Evolutionary conservation across 768 basidiomycete genomes (phyloP).

Genomic region (Tylopilus rubrobrunneus): DNA sequence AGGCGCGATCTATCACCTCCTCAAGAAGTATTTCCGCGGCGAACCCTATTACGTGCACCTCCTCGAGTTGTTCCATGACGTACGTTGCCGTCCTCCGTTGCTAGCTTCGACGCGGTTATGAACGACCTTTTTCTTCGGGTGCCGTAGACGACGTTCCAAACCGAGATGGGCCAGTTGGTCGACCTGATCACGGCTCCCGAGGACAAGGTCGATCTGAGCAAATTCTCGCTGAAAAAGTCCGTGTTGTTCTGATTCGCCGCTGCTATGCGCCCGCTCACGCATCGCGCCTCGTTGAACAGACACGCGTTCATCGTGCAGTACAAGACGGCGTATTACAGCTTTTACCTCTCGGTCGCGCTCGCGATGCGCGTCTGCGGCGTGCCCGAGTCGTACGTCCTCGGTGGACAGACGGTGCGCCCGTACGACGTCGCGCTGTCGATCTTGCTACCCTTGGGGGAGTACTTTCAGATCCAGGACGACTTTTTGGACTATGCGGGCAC

Average conservation of each 20-base stretch:
- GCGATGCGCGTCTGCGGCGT: slow-evolving; percentile 79
- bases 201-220: slow-evolving; percentile 77
- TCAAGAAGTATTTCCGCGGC: slow-evolving; percentile 80
- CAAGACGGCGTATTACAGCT: slow-evolving; percentile 98
- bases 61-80: slow-evolving; percentile 89
- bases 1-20: slow-evolving; percentile 84
- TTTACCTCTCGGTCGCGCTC: slow-evolving; percentile 96
- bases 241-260: background rate
- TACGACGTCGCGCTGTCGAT: slow-evolving; percentile 78
- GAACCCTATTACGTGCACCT: slow-evolving; percentile 85
- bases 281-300: slow-evolving; percentile 34
- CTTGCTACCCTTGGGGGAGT: slow-evolving; percentile 90
- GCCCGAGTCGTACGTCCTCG: slow-evolving; percentile 44
- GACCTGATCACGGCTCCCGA: slow-evolving; percentile 96
- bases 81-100: slow-evolving; percentile 23
- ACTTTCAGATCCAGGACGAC: slow-evolving; percentile 99
- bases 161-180: slow-evolving; percentile 94
- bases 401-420: slow-evolving; percentile 44
- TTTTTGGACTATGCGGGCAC: slow-evolving; percentile 90
- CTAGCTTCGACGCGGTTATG: too few relatives aligned
- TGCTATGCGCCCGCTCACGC: too few relatives aligned
- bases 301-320: slow-evolving; percentile 92
- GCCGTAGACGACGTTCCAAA: slow-evolving; percentile 69
- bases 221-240: slow-evolving; percentile 77
- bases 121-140: background rate